Conservation (phyloP, 176 grass and related monocot species). For the Aegilops bicornis region DNA sequence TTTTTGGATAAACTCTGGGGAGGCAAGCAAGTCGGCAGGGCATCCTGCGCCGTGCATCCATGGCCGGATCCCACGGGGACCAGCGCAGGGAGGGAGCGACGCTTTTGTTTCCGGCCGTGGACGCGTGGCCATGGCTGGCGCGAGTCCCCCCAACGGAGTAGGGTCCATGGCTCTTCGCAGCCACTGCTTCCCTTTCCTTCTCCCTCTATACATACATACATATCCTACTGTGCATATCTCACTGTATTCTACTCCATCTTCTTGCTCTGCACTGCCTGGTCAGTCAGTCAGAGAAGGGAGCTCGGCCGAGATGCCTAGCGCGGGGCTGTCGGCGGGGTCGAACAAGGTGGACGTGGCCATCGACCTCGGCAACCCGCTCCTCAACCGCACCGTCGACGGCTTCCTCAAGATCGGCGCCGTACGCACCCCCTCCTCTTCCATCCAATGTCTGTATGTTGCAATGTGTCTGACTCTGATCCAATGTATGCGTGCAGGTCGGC, state of each 20-base stretch:
- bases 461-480: neutral
- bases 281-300: neutral
- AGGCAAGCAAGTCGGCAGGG: no score
- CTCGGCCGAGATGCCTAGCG: constrained; percentile 67
- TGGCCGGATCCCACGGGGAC: no score
- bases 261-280: neutral
- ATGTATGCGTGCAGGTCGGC: constrained; percentile 42
- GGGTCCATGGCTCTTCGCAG: neutral
- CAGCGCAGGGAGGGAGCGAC: no score
- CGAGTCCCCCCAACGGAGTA: neutral
- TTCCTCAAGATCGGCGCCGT: constrained; percentile 93
- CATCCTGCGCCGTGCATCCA: no score
- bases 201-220: neutral
- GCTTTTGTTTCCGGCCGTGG: neutral
- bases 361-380: constrained; percentile 74
- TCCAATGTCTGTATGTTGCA: no score
- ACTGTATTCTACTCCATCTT: no score
- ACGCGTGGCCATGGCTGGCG: neutral
- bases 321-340: constrained; percentile 41
- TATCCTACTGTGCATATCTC: no score
- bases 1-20: no score
- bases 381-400: constrained; percentile 91
- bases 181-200: neutral
- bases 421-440: neutral
- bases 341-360: constrained; percentile 52